A percentile compares a stretch with the other conserved stretches of the same genome.
These are phyloP conservation scores for Ramularia collo-cygni DNA, from an alignment of 2,329 filamentous ascomycete species.

Conservation along the genomic window DNA sequence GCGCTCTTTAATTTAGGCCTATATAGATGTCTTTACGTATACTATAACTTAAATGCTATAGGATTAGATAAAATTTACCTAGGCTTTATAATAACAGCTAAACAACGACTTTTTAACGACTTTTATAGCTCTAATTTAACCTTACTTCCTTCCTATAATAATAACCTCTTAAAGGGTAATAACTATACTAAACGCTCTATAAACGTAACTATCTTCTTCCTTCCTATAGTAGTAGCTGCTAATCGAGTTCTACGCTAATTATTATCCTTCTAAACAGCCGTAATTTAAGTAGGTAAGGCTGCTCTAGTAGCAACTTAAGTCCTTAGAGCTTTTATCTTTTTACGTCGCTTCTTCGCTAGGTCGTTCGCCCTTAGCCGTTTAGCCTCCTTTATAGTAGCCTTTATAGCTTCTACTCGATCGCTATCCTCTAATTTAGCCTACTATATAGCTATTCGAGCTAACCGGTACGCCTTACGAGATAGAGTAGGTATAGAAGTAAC, in stretches of 20 bases:
- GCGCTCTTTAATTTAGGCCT: neutral
- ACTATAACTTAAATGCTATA: neutral
- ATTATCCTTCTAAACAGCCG: neutral
- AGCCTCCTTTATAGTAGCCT: neutral
- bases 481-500: neutral
- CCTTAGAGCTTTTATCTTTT: neutral
- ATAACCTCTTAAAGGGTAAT: neutral
- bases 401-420: neutral
- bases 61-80: neutral
- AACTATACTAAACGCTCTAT: neutral
- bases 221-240: too few species aligned
- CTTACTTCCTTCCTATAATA: neutral
- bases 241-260: neutral
- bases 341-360: neutral
- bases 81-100: neutral
- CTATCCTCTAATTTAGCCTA: neutral
- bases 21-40: neutral
- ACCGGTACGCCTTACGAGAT: neutral
- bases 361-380: neutral
- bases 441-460: neutral
- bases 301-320: neutral
- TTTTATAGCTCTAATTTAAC: neutral
- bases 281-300: neutral
- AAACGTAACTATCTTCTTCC: neutral
- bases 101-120: neutral